Evolutionary conservation across 2,329 filamentous ascomycete genomes (phyloP).

Genomic region (Phaeosphaeria sp.): DNA sequence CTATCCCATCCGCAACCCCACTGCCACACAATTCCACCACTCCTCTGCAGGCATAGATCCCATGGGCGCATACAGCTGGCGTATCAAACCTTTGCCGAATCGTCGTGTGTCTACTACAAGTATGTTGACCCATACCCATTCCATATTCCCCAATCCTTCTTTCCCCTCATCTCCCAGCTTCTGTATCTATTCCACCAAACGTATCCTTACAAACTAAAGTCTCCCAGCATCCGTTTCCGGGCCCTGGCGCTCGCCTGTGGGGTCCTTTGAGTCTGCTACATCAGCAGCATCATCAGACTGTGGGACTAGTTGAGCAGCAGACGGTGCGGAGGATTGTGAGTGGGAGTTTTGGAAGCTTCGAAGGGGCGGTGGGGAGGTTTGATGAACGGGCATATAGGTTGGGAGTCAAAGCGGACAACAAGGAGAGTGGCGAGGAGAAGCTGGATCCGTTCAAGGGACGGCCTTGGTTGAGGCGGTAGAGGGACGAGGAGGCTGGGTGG

Average conservation of each 20-base stretch:
- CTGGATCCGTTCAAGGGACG: slow-evolving; percentile 3
- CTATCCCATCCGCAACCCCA: slow-evolving; percentile 1
- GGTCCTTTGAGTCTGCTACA: neutral
- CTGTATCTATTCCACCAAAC: too few species aligned
- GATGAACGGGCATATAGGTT: slow-evolving; percentile 13
- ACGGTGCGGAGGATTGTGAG: slow-evolving; percentile 5
- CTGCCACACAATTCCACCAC: slow-evolving; percentile 5
- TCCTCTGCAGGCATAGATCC: slow-evolving; percentile 10
- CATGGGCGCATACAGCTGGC: slow-evolving; percentile 9
- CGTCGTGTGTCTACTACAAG: neutral
- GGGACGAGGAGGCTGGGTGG: neutral
- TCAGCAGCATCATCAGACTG: neutral
- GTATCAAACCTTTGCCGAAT: slow-evolving; percentile 1
- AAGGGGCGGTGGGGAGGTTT: slow-evolving; percentile 7
- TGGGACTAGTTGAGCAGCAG: neutral
- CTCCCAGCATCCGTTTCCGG: neutral
- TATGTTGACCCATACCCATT: too few species aligned
- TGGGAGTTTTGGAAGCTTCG: slow-evolving; percentile 19
- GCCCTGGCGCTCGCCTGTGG: neutral
- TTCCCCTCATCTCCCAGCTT: too few species aligned
- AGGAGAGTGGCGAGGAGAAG: neutral
- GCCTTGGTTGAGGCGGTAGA: slow-evolving; percentile 3
- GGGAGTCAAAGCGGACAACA: neutral
- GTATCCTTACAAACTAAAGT: neutral
- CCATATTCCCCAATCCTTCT: too few species aligned